Evolutionary conservation across 805 yeast species (phyloP).

Genomic region (Candida vartiovaarae): DNA sequence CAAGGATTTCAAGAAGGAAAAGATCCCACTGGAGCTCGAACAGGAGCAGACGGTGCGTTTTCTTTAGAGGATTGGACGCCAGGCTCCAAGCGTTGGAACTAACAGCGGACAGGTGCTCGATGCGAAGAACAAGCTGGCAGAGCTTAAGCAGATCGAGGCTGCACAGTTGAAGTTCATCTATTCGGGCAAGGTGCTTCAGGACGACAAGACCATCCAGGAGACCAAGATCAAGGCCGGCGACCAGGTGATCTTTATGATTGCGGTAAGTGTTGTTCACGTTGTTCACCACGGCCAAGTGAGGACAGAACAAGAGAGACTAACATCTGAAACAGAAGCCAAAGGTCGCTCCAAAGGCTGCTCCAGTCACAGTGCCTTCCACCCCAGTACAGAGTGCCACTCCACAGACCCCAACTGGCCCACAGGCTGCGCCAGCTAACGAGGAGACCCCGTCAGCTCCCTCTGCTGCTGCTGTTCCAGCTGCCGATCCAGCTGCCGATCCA

Average conservation of each 20-base stretch:
- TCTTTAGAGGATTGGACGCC: background rate
- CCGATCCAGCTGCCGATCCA: conserved; percentile 16
- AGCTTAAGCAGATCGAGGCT: conserved; percentile 58
- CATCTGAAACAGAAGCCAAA: conserved; percentile 6
- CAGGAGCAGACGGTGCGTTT: conserved; percentile 51
- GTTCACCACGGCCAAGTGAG: too few species aligned
- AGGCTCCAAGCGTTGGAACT: background rate
- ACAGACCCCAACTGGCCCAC: conserved; percentile 7
- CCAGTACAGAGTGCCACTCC: conserved; percentile 22
- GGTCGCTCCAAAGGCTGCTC: conserved; percentile 22
- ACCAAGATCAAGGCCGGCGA: conserved; percentile 78
- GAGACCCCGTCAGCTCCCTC: conserved; percentile 21
- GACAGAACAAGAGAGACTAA: background rate
- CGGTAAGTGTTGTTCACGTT: conserved; percentile 36
- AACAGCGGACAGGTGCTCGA: conserved; percentile 36
- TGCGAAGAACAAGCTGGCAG: conserved; percentile 70
- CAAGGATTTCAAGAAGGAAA: conserved; percentile 91
- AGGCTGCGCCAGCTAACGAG: conserved; percentile 19
- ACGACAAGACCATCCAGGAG: conserved; percentile 64
- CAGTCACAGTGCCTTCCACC: conserved; percentile 14
- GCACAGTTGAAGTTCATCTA: conserved; percentile 82
- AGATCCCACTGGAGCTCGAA: conserved; percentile 73
- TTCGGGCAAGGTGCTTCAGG: conserved; percentile 85
- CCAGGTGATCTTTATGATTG: conserved; percentile 87
- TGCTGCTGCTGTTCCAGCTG: conserved; percentile 20